These are phyloP conservation scores for Penicillium sp. DNA, from an alignment of 2,329 filamentous ascomycete genomes.

Conservation along the genomic window DNA sequence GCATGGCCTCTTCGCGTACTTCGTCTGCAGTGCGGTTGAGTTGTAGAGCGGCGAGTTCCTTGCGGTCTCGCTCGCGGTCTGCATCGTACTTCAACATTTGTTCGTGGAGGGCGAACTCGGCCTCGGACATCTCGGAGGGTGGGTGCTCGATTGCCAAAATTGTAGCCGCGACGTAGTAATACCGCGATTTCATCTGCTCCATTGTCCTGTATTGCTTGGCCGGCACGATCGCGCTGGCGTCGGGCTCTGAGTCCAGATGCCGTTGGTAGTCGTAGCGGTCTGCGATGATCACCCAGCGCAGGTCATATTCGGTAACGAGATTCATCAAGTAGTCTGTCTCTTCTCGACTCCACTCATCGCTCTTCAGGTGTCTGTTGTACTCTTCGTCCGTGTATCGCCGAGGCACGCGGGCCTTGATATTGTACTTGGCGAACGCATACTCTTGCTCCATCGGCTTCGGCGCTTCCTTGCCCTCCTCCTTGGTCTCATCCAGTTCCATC, in stretches of 20 bases:
- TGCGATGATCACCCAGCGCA: slow-evolving; percentile 88
- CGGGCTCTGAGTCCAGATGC: slow-evolving; percentile 30
- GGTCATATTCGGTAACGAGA: slow-evolving; percentile 74
- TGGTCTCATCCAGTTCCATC: slow-evolving; percentile 43
- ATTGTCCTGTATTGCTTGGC: slow-evolving; percentile 63
- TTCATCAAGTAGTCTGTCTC: slow-evolving; percentile 91
- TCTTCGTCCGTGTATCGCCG: slow-evolving; percentile 79
- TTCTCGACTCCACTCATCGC: slow-evolving; percentile 80
- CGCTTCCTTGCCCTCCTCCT: slow-evolving; percentile 38
- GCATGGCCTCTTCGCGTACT: slow-evolving; percentile 84
- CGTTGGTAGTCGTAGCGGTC: slow-evolving; percentile 79
- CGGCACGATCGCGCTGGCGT: slow-evolving; percentile 38
- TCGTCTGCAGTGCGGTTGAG: slow-evolving; percentile 82
- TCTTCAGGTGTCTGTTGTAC: slow-evolving; percentile 74
- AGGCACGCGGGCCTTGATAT: slow-evolving; percentile 75
- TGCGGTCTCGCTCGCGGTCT: slow-evolving; percentile 74
- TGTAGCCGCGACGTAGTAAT: slow-evolving; percentile 82
- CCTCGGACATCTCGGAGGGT: slow-evolving; percentile 80
- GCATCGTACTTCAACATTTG: slow-evolving; percentile 86
- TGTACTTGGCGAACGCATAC: slow-evolving; percentile 79
- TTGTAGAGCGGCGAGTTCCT: slow-evolving; percentile 79
- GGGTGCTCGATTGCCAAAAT: slow-evolving; percentile 81
- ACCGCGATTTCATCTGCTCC: slow-evolving; percentile 89
- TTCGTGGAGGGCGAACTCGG: slow-evolving; percentile 81
- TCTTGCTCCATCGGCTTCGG: slow-evolving; percentile 45